Evolutionary conservation across 257 asterid genomes (phyloP), one percentile per base, ranked within the genome.

Genomic region (Solanum ahanhuiri): DNA sequence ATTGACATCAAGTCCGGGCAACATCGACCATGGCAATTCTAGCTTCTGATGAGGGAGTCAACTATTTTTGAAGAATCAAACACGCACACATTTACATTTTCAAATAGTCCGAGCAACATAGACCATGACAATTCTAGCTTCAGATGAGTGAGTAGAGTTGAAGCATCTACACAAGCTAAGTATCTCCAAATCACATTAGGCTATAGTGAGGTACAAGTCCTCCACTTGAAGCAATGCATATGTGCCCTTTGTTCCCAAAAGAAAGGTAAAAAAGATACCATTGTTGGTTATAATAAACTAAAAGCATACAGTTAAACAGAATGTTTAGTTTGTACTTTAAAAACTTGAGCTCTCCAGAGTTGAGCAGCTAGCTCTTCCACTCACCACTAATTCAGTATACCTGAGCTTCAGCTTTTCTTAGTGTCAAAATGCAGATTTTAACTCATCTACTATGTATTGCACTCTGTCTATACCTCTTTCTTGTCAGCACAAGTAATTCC

Each of bases 201-300:
- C 72, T 48, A 75, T 39, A 37, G 83, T 75, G 60, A 58, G 57
- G 54, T 87, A 30, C 90, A 87, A 92, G 88, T 60, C 94, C 92
- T 86, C 64, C 37, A 73, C n/a, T 48, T 54, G 93, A 94, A 93
- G 97, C 90, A 94, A 94, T 88, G 97, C 85, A 92, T 89, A 90
- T 88, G 87, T 91, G 82, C 93, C 83, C 82, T 73, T 85, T 67
- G 71, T 82, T 73, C 7, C 28, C 41, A 28, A 91, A 87, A 84
- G 84, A 83, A 88, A 88, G 88, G 89, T 82, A 41, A 12, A 60
- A 60, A 41, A 69, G 45, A 43, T 25, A 7, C 60, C 37, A 39
- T 75, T 15, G 20, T 23, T 34, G 11, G 22, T 39, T n/a, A n/a
- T 75, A 43, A 14, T 14, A 77, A 77, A 43, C 3, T 14, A 76